Conservation (phyloP, 1,284 basidiomycete genomes). For the Cystobasidiaceae sp. region DNA sequence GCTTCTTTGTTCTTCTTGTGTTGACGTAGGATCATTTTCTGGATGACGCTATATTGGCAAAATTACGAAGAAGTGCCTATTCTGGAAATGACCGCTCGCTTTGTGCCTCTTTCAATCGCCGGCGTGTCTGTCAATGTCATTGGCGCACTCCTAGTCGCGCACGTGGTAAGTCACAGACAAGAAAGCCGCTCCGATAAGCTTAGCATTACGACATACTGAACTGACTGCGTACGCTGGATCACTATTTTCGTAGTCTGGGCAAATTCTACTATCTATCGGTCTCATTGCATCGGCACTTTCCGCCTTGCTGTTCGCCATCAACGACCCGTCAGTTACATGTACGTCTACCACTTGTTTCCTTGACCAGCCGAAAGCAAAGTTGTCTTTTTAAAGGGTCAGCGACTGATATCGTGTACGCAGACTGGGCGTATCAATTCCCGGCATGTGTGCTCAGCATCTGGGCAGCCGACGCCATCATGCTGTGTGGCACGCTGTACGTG, state of each 20-base stretch:
- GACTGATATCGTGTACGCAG: too few species aligned
- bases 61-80: slow-evolving; percentile 50
- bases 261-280: slow-evolving; percentile 42
- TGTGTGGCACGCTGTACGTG: slow-evolving; percentile 36
- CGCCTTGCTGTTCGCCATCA: slow-evolving; percentile 70
- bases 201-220: too few species aligned
- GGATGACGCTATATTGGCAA: slow-evolving; percentile 14
- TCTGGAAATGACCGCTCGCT: slow-evolving; percentile 65
- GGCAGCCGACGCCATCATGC: slow-evolving; percentile 26
- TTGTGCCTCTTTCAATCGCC: slow-evolving; percentile 62
- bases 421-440: slow-evolving; percentile 33
- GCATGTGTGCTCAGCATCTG: not conserved
- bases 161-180: not conserved
- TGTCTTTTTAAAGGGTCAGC: not conserved
- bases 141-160: slow-evolving; percentile 31
- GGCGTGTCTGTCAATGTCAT: slow-evolving; percentile 45
- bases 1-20: not conserved
- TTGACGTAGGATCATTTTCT: slow-evolving; percentile 6
- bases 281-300: slow-evolving; percentile 54
- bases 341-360: too few species aligned
- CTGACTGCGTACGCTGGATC: too few species aligned
- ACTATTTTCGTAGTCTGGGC: slow-evolving; percentile 40
- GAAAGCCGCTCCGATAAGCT: too few species aligned
- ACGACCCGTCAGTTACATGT: slow-evolving; percentile 47
- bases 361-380: not conserved